Percentiles rank a stretch among this genome's conserved stretches.
These are phyloP conservation scores for Boletales sp. DNA, from an alignment of 768 basidiomycete genomes.

Conservation along the genomic window DNA sequence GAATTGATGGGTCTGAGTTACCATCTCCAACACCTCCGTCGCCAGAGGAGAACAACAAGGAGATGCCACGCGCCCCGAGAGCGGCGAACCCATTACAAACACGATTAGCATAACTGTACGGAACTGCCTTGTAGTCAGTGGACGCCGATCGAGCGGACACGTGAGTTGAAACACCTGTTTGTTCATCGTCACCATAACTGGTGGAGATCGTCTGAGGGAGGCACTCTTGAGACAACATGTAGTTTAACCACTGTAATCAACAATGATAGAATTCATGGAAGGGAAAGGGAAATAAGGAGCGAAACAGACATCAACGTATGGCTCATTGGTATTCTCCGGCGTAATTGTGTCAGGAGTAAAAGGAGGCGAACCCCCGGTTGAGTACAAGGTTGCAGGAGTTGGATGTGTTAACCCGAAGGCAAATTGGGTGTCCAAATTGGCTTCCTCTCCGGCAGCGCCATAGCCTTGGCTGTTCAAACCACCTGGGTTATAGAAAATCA, in stretches of 20 bases:
- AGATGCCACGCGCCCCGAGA: constrained; percentile 64
- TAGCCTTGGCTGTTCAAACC: constrained; percentile 57
- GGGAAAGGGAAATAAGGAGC: neutral
- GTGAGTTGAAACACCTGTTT: constrained; percentile 43
- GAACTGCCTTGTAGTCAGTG: constrained; percentile 38
- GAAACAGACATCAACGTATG: constrained; percentile 39
- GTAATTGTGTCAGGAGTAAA: constrained; percentile 48
- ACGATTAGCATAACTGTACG: constrained; percentile 52
- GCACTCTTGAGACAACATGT: constrained; percentile 40
- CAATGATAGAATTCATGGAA: neutral
- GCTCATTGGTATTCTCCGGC: constrained; percentile 45
- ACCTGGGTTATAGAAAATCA: constrained; percentile 35
- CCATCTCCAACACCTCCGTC: constrained; percentile 70
- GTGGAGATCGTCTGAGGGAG: constrained; percentile 65
- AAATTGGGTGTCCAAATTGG: constrained; percentile 65
- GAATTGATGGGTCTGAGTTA: constrained; percentile 48
- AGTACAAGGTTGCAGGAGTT: constrained; percentile 55
- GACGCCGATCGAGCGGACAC: neutral
- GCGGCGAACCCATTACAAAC: constrained; percentile 59
- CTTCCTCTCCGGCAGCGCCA: constrained; percentile 55
- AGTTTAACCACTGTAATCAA: constrained; percentile 55
- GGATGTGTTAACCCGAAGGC: constrained; percentile 65
- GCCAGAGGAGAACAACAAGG: constrained; percentile 62
- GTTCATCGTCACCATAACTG: constrained; percentile 71
- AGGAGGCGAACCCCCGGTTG: constrained; percentile 60